These are phyloP conservation scores for Xylaria acuta DNA, from an alignment of 495 filamentous ascomycete species.

Conservation along the genomic window DNA sequence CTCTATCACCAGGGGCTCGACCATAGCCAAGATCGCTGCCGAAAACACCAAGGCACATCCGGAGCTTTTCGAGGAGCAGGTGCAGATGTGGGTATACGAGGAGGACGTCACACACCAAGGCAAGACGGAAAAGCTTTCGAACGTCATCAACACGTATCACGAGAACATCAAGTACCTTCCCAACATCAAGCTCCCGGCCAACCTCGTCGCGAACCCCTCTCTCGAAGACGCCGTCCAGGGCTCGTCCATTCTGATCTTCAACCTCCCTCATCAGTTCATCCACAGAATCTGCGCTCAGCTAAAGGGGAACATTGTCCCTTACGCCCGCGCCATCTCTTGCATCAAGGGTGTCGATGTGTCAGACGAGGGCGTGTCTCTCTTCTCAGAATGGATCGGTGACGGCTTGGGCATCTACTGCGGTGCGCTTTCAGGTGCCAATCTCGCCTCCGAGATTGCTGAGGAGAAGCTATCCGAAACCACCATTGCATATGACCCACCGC, in stretches of 20 bases:
- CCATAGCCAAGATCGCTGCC: constrained; percentile 95
- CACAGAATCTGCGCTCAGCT: constrained; percentile 82
- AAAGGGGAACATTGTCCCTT: constrained; percentile 86
- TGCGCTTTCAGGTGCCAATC: constrained; percentile 94
- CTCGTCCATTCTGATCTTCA: constrained; percentile 91
- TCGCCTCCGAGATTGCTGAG: constrained; percentile 90
- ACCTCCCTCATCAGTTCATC: constrained; percentile 98
- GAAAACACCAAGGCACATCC: constrained; percentile 83
- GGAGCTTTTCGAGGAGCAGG: constrained; percentile 81
- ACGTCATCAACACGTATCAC: constrained; percentile 87
- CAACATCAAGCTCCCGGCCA: constrained; percentile 78
- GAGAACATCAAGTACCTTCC: constrained; percentile 99
- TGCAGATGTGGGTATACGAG: constrained; percentile 98
- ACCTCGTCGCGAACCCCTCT: constrained; percentile 89
- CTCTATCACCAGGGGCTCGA: constrained; percentile 72
- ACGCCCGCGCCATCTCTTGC: constrained; percentile 92
- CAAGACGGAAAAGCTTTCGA: constrained; percentile 81
- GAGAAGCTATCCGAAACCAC: constrained; percentile 98
- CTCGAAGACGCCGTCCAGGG: constrained; percentile 80
- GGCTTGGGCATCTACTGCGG: constrained; percentile 95
- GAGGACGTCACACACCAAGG: constrained; percentile 80
- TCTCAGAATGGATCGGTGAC: constrained; percentile 93
- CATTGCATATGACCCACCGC: constrained; percentile 92
- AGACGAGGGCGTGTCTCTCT: constrained; percentile 78
- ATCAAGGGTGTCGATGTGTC: constrained; percentile 97